Evolutionary conservation across 2,329 filamentous ascomycete species (phyloP).

Genomic region (Basipetospora chlamydospora): DNA sequence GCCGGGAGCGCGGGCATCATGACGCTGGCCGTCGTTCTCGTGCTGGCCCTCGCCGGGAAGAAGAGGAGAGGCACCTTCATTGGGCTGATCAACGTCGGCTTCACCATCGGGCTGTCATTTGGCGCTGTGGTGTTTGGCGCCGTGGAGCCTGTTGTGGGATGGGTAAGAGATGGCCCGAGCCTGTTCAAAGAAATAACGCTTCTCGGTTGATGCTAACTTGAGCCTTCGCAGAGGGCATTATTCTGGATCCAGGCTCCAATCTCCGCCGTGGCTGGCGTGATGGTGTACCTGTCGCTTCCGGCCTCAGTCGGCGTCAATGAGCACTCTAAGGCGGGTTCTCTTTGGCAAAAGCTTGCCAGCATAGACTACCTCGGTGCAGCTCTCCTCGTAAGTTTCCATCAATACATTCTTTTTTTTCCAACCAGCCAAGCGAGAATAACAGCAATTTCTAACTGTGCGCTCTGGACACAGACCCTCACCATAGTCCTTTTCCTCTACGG

Average conservation of each 20-base stretch:
- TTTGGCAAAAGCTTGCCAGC: conserved; percentile 34
- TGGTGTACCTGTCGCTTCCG: conserved; percentile 45
- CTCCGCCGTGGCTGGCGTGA: conserved; percentile 43
- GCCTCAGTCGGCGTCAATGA: conserved; percentile 1
- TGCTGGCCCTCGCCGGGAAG: conserved; percentile 57
- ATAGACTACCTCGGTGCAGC: conserved; percentile 65
- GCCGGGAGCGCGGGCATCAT: conserved; percentile 58
- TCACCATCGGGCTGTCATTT: conserved; percentile 56
- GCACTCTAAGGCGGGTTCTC: neutral
- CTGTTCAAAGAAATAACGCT: neutral
- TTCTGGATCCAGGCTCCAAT: conserved; percentile 61
- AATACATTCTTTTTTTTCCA: neutral
- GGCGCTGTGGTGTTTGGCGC: conserved; percentile 58
- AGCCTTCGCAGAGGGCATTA: conserved; percentile 42
- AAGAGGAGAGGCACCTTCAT: conserved; percentile 58
- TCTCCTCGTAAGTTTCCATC: conserved; percentile 38
- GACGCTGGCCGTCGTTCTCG: conserved; percentile 59
- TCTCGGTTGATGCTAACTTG: neutral
- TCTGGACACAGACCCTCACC: conserved; percentile 40
- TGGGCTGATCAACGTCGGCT: conserved; percentile 58
- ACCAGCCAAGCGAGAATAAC: too few species aligned
- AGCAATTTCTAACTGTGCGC: too few species aligned
- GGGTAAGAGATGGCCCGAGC: conserved; percentile 35
- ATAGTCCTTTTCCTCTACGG: conserved; percentile 61
- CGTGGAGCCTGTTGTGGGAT: conserved; percentile 48